Evolutionary conservation across 2,329 filamentous ascomycete species (phyloP), one percentile per base, ranked within the genome.

Genomic region (Boeremia exigua): DNA sequence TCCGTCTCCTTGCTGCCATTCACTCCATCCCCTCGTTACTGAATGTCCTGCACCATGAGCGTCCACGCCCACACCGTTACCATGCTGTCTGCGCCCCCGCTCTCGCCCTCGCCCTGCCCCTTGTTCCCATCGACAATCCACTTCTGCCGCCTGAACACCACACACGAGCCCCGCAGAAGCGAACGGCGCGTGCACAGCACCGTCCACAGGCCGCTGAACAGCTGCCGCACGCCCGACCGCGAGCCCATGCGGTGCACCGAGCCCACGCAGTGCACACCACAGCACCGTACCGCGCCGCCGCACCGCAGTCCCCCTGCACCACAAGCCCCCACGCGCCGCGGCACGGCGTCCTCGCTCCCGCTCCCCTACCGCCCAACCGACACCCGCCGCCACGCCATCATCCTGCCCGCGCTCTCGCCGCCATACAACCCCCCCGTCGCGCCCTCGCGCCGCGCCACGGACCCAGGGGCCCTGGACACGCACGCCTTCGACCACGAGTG

Each of bases 341-440:
- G 19, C 40, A 39, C 10, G 10, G 12, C 7, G 5, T 12, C 6
- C n/a, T 29, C 3, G 7, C 32, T 1, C n/a, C 46, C 2, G 32
- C 36, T 19, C 44, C 7, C 6, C 39, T 25, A 17, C 19, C 14
- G 23, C 38, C 19, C 39, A 17, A 15, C 19, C 14, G 53, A 56
- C 42, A 56, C 53, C 4, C 53, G 53, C 2, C 53, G 53, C 14
- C 47, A 56, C 15, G 53, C 47, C 36, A 38, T 56, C 23, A 14
- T 50, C 14, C 9, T 56, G 25, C 49, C 6, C 42, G 17, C 6
- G 15, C 19, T 52, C 3, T 30, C 49, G 3, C 15, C 28, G 10
- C 28, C 34, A 0, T 25, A 36, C 15, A 47, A 55, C 27, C 47
- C 42, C 2, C 34, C 34, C 19, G 19, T 23, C 5, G 19, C 19